Base-by-base conservation (phyloP, 2,329 filamentous ascomycete genomes). In the Thielaviopsis populi region DNA sequence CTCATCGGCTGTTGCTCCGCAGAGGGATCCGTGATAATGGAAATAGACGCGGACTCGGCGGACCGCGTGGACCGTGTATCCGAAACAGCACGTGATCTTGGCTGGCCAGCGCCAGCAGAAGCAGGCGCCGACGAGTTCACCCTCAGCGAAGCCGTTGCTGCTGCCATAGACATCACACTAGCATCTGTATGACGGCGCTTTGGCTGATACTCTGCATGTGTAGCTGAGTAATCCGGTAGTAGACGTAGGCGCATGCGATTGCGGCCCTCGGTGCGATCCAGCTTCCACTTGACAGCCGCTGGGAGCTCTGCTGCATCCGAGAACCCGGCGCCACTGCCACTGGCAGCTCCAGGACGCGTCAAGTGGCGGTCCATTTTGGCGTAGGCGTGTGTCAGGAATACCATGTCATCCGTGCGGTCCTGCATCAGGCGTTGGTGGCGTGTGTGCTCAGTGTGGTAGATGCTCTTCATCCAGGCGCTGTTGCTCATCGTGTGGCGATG, bases 181-280 rank as follows among this genome's bases (percentile, higher is more conserved):
- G 73, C 69, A 63, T 80, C 80, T 42, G 72, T 80, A 67, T 73
- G 77, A 70, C 85, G 89, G 58, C 88, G 80, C 73, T 96, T 97
- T 0, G 94, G 90, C 69, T 91, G 89, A 70, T 91, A 95, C 58
- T 87, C 83, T 64, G 89, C 84, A 63, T 85, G 80, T 27, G 84
- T 80, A 0, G 80, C 78, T 0, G 82, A 81, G 64, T 83, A 83
- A 71, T 96, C 91, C 0, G 91, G 88, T 1, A 96, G 79, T 61
- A 96, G 82, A 33, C 94, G 84, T 69, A 96, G 79, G 17, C 95
- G 85, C 90, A 97, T 97, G 19, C 95, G 86, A 72, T 96, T 96
- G 11, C 91, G 86, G 11, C 94, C 92, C 75, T 99, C 94, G 0
- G 94, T 97, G 69, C 95, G 86, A 71, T 99, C 94, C 15, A 99